Evolutionary conservation across 768 basidiomycete genomes (phyloP).

Genomic region (Fistulinella prunicolor): DNA sequence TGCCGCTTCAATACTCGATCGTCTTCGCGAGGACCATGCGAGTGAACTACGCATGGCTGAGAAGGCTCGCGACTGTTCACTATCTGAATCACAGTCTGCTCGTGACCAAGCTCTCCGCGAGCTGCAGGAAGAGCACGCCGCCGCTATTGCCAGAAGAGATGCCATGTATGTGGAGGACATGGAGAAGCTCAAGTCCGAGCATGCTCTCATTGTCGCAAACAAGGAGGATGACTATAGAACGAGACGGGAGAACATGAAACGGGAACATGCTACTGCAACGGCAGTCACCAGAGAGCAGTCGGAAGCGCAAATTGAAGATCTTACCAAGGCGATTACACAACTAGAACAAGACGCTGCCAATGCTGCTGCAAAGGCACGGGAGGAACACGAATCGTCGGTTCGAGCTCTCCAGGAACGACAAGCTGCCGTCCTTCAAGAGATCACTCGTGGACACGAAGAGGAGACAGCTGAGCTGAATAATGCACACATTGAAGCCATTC

Average conservation of each 20-base stretch:
- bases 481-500: slow-evolving; percentile 44
- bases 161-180: slow-evolving; percentile 60
- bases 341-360: slow-evolving; percentile 46
- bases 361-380: slow-evolving; percentile 36
- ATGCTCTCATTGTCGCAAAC: slow-evolving; percentile 47
- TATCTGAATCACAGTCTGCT: slow-evolving; percentile 72
- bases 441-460: slow-evolving; percentile 55
- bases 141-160: slow-evolving; percentile 66
- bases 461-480: slow-evolving; percentile 49
- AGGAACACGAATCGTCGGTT: slow-evolving; percentile 49
- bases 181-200: slow-evolving; percentile 63
- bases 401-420: slow-evolving; percentile 54
- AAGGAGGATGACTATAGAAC: slow-evolving; percentile 60
- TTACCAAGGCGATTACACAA: slow-evolving; percentile 54
- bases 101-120: slow-evolving; percentile 58
- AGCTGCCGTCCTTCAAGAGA: slow-evolving; percentile 47
- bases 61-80: slow-evolving; percentile 67
- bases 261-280: slow-evolving; percentile 35
- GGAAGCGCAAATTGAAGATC: slow-evolving; percentile 52
- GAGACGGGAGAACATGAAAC: slow-evolving; percentile 31
- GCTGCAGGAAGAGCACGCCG: slow-evolving; percentile 70
- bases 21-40: slow-evolving; percentile 74
- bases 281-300: slow-evolving; percentile 32
- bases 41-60: slow-evolving; percentile 71
- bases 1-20: slow-evolving; percentile 58